Conservation (phyloP, 1,139 yeast genomes). For the Saccharomycopsis hybrid region DNA sequence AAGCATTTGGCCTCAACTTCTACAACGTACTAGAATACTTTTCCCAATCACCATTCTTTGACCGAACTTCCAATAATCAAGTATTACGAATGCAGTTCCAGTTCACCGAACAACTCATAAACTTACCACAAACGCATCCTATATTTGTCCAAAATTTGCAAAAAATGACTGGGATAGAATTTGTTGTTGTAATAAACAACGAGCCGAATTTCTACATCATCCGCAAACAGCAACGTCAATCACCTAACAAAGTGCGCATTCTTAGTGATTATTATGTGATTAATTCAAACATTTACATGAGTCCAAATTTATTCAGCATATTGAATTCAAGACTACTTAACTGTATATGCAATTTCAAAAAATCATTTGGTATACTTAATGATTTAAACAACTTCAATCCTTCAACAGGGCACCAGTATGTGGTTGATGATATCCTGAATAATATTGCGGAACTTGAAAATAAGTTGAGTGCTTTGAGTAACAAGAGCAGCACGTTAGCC, state of each 20-base stretch:
- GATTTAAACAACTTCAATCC: constrained; percentile 13
- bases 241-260: constrained; percentile 45
- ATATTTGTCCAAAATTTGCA: constrained; percentile 46
- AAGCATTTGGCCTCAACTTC: constrained; percentile 74
- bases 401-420: constrained; percentile 13
- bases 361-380: constrained; percentile 11
- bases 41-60: constrained; percentile 90
- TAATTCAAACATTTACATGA: constrained; percentile 90
- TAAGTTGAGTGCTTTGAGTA: not conserved
- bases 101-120: constrained; percentile 58
- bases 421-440: constrained; percentile 1
- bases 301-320: constrained; percentile 59
- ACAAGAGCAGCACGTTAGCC: not conserved
- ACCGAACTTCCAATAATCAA: constrained; percentile 89
- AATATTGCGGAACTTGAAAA: constrained; percentile 7
- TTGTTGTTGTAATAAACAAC: constrained; percentile 61
- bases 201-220: constrained; percentile 94
- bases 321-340: constrained; percentile 46
- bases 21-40: constrained; percentile 91
- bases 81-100: constrained; percentile 94
- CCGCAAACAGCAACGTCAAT: constrained; percentile 65
- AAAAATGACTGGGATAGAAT: constrained; percentile 84
- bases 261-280: constrained; percentile 76
- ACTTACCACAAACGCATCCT: constrained; percentile 21
- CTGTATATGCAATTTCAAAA: constrained; percentile 13